Percentiles rank a stretch among this genome's conserved stretches.
Conservation (phyloP, 768 basidiomycete genomes). For the Mycena kentingensis region DNA sequence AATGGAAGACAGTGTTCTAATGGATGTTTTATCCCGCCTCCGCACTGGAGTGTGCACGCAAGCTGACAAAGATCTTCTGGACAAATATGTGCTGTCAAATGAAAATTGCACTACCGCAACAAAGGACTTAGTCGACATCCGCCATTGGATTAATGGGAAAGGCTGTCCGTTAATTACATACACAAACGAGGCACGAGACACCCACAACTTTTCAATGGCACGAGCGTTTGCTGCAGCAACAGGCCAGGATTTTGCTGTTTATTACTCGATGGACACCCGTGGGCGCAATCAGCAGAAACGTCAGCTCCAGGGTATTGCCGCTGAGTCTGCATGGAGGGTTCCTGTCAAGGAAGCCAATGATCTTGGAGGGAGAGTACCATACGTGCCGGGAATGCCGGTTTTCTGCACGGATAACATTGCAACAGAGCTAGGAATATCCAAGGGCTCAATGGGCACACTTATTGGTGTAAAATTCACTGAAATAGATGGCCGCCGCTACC, state of each 20-base stretch:
- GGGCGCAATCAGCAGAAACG: not conserved
- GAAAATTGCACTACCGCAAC: slow-evolving; percentile 6
- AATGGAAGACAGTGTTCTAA: slow-evolving; percentile 12
- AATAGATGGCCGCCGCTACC: slow-evolving; percentile 3
- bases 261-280: slow-evolving; percentile 5
- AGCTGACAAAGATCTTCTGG: slow-evolving; percentile 16
- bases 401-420: slow-evolving; percentile 15
- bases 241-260: slow-evolving; percentile 4
- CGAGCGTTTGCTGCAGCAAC: slow-evolving; percentile 13
- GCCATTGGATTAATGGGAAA: slow-evolving; percentile 1
- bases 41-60: slow-evolving; percentile 14
- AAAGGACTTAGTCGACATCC: slow-evolving; percentile 1
- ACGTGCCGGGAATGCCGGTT: slow-evolving; percentile 13
- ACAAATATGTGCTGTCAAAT: slow-evolving; percentile 17
- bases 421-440: slow-evolving; percentile 15
- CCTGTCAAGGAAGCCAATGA: slow-evolving; percentile 12
- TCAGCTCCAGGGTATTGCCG: slow-evolving; percentile 6
- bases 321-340: slow-evolving; percentile 8
- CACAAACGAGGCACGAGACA: slow-evolving; percentile 8
- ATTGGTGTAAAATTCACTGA: slow-evolving; percentile 8
- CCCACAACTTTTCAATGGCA: slow-evolving; percentile 2
- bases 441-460: slow-evolving; percentile 12
- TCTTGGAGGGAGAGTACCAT: slow-evolving; percentile 12
- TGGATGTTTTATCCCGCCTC: slow-evolving; percentile 12
- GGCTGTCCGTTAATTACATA: slow-evolving; percentile 11